phyloP scores from a whole-genome alignment of 192 early-diverging fungal species.

The Backusella westeae region DNA sequence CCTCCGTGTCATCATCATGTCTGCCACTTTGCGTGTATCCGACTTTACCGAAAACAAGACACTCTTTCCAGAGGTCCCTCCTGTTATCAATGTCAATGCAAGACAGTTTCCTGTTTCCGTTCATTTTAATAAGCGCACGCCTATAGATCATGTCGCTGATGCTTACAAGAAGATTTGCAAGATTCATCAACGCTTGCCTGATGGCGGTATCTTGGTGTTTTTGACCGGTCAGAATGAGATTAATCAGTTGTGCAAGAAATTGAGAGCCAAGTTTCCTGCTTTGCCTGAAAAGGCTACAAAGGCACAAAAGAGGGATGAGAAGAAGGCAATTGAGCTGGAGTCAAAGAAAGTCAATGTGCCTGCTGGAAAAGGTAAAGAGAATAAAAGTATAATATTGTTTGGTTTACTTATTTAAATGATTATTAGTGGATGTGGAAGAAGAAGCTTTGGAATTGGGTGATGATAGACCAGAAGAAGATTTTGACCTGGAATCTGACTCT shows the following conservation, averaged over 20 bases:
- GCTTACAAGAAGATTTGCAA: constrained; percentile 90
- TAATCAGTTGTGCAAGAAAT: constrained; percentile 66
- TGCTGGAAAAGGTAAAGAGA: constrained; percentile 37
- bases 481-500: constrained; percentile 36
- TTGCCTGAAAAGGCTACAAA: constrained; percentile 34
- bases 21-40: constrained; percentile 94
- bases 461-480: constrained; percentile 44
- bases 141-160: constrained; percentile 86
- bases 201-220: constrained; percentile 92
- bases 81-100: constrained; percentile 89
- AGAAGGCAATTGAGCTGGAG: constrained; percentile 18
- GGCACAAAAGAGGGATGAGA: constrained; percentile 31
- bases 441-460: constrained; percentile 62
- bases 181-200: constrained; percentile 91
- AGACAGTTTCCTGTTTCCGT: constrained; percentile 87
- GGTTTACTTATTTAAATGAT: not conserved
- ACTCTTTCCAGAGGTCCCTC: constrained; percentile 72
- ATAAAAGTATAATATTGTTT: not conserved
- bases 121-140: constrained; percentile 93
- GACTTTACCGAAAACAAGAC: constrained; percentile 88
- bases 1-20: constrained; percentile 97
- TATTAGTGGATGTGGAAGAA: constrained; percentile 52
- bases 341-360: constrained; percentile 2
- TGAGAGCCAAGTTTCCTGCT: constrained; percentile 72
- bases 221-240: constrained; percentile 96